phyloP scores from a whole-genome alignment of 805 yeast genomes.

The Candida ascalaphidarum region DNA sequence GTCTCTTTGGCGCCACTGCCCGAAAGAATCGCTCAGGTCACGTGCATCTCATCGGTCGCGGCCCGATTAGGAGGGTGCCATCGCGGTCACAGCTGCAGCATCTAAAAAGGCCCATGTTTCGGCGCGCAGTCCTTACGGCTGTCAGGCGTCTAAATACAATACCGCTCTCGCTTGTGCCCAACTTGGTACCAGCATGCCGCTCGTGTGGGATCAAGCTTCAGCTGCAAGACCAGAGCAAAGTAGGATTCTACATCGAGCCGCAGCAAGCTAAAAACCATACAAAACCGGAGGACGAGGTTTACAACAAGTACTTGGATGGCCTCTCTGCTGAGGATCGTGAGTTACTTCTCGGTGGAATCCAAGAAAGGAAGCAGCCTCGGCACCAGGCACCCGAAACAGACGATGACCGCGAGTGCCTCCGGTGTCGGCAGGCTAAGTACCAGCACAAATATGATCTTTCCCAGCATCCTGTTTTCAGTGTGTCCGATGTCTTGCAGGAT shows the following conservation, averaged over 20 bases:
- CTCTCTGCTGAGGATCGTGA: conserved; percentile 18
- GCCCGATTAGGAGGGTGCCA: no score
- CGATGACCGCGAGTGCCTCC: conserved; percentile 32
- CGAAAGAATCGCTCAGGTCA: no score
- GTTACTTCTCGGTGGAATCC: conserved; percentile 14
- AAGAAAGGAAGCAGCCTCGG: not conserved
- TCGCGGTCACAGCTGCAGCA: no score
- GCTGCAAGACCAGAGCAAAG: conserved; percentile 16
- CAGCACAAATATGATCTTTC: conserved; percentile 5
- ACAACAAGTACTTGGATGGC: conserved; percentile 7
- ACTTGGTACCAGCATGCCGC: conserved; percentile 25
- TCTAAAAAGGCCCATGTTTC: no score
- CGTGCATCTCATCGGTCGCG: no score
- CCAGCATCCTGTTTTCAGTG: conserved; percentile 20
- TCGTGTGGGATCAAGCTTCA: conserved; percentile 57
- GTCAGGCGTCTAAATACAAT: no score
- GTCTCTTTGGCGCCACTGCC: no score
- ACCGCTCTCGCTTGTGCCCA: conserved; percentile 4
- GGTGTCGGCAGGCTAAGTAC: conserved; percentile 48
- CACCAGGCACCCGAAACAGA: not conserved
- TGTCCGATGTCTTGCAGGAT: conserved; percentile 9
- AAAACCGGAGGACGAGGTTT: conserved; percentile 17
- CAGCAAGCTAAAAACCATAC: conserved; percentile 1
- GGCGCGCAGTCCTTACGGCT: no score
- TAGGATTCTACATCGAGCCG: conserved; percentile 35